Conservation (phyloP, 176 grass and related monocot species). For the Oryza nivara region DNA sequence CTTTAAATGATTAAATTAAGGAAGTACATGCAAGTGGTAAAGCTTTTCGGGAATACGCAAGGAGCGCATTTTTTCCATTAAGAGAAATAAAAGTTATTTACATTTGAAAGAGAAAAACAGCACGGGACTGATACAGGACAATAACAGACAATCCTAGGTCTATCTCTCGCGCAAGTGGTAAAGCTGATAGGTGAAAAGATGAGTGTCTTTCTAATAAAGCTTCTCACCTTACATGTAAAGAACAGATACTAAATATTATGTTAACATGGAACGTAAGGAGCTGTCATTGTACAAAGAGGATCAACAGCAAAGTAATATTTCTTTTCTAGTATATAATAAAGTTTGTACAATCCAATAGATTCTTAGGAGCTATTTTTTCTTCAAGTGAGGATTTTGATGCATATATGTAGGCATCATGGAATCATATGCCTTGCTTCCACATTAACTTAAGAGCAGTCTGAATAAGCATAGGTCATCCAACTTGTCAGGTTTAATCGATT, state of each 20-base stretch:
- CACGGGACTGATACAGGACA: no score
- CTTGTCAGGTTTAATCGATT: conserved; percentile 25
- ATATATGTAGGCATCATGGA: conserved; percentile 41
- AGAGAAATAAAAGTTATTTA: no score
- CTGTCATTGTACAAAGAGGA: conserved; percentile 36
- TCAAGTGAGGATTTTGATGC: conserved; percentile 41
- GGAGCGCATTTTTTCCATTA: no score
- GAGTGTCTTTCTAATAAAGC: conserved; percentile 57
- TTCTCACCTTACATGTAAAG: conserved; percentile 48
- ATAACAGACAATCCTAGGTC: no score
- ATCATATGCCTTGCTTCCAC: conserved; percentile 47
- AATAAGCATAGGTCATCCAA: conserved; percentile 35
- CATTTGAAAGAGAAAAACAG: no score
- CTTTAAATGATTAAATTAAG: conserved; percentile 37
- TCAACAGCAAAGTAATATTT: conserved; percentile 33
- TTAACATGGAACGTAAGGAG: conserved; percentile 42
- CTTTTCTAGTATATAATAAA: conserved; percentile 37
- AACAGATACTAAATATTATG: conserved; percentile 52
- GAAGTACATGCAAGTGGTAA: conserved; percentile 45
- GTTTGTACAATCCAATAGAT: conserved; percentile 34
- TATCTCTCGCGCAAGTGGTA: conserved; percentile 25
- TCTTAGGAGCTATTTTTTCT: conserved; percentile 23
- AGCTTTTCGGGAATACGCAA: neutral
- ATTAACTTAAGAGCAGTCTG: conserved; percentile 23
- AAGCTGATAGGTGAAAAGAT: conserved; percentile 48